Percentiles rank a stretch among this genome's conserved stretches.
phyloP scores from a whole-genome alignment of 1,284 basidiomycete genomes.

The Vanrija pseudolonga region DNA sequence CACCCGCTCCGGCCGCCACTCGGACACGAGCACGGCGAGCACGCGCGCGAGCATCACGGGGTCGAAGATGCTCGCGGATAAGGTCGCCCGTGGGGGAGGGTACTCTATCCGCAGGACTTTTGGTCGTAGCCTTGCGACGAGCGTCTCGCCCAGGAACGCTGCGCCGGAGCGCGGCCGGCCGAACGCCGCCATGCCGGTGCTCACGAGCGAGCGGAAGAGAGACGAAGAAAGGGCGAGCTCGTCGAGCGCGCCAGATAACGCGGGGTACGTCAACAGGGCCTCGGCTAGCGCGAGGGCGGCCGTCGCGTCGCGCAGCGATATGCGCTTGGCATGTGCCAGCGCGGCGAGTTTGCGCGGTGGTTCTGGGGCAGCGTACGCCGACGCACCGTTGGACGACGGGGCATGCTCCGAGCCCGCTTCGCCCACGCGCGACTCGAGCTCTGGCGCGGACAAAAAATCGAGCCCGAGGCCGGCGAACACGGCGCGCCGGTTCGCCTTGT shows the following conservation, averaged over 20 bases:
- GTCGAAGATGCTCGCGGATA: slow-evolving; percentile 6
- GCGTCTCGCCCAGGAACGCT: slow-evolving; percentile 16
- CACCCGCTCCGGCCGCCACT: slow-evolving; percentile 11
- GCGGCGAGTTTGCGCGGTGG: not conserved
- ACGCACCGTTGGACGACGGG: too few relatives aligned
- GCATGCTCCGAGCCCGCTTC: too few relatives aligned
- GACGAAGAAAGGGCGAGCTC: slow-evolving; percentile 9
- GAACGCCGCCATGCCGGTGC: slow-evolving; percentile 12
- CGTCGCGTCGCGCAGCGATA: slow-evolving; percentile 1
- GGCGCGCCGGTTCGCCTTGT: slow-evolving; percentile 2
- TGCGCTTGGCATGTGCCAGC: slow-evolving; percentile 3
- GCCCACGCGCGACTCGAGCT: slow-evolving; percentile 7
- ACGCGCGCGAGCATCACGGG: slow-evolving; percentile 16
- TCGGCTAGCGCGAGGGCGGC: slow-evolving; percentile 10
- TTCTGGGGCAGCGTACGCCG: too few relatives aligned
- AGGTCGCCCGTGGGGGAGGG: not conserved
- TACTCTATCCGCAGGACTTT: slow-evolving; percentile 7
- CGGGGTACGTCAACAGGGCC: slow-evolving; percentile 8
- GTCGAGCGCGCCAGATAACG: slow-evolving; percentile 1
- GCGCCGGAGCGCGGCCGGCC: slow-evolving; percentile 12
- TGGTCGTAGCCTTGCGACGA: slow-evolving; percentile 12
- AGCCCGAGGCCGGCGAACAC: slow-evolving; percentile 12
- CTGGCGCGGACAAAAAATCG: slow-evolving; percentile 9
- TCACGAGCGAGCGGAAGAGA: slow-evolving; percentile 16
- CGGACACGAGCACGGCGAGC: slow-evolving; percentile 11